A percentile compares a stretch with the other conserved stretches of the same genome.
phyloP scores from a whole-genome alignment of 1,139 yeast species.

The Pichia sp. region DNA sequence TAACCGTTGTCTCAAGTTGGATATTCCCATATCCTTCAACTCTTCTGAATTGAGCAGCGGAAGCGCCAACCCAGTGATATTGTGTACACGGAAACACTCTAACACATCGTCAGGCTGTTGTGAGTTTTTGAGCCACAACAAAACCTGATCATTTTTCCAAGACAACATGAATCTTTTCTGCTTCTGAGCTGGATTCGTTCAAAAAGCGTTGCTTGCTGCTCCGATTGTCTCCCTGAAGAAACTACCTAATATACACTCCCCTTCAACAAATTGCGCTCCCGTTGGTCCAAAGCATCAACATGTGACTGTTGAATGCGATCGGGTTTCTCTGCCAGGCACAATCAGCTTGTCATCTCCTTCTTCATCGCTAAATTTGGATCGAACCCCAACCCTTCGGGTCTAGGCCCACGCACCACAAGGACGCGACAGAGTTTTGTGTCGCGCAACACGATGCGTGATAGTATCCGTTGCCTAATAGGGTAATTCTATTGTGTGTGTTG shows the following conservation, averaged over 20 bases:
- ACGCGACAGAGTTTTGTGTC: background rate
- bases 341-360: no score
- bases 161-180: slow-evolving; percentile 2
- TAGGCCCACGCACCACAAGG: background rate
- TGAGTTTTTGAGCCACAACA: slow-evolving; percentile 27
- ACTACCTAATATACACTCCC: no score
- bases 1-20: slow-evolving; percentile 41
- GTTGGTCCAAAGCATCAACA: no score
- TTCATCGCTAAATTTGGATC: no score
- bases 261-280: no score
- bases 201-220: no score
- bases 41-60: slow-evolving; percentile 58
- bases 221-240: no score
- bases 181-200: background rate
- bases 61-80: slow-evolving; percentile 58
- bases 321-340: no score
- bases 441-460: background rate
- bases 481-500: slow-evolving; percentile 3
- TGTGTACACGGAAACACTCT: slow-evolving; percentile 44
- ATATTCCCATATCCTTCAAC: slow-evolving; percentile 54
- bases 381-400: background rate
- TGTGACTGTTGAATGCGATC: no score
- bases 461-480: slow-evolving; percentile 2
- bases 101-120: slow-evolving; percentile 23
- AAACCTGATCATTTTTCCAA: slow-evolving; percentile 30